Evolutionary conservation across 1,139 yeast species (phyloP), one percentile per base, ranked within the genome.

Genomic region (Zygosaccharomyces pseudobailii): DNA sequence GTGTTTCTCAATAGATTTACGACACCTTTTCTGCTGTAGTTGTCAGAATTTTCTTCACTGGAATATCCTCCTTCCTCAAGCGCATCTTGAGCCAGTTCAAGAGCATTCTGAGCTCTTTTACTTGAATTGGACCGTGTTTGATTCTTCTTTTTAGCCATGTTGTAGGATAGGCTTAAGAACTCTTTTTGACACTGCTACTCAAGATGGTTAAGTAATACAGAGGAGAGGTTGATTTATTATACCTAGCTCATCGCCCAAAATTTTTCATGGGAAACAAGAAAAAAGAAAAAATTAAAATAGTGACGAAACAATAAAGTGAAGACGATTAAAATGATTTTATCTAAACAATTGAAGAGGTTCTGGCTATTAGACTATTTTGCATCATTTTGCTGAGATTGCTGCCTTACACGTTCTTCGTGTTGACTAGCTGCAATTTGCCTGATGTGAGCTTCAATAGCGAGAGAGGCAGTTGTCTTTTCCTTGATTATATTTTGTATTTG

Each of bases 401-500:
- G 30, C 10, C 40, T 65, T 36, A 40, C 32, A 19, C 42, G 46
- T 36, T 54, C 60, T 36, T 56, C 61, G 38, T 55, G 63, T 30
- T 50, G 61, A 38, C 42, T 52, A 30, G 59, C 44, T 4, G 63
- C 63, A 2, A 56, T 53, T 37, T 59, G 58, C 52, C 68, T 62
- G 7, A 65, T 56, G 44, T 59, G 63, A 32, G 52, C 52, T 40
- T 63, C 69, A 40, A 65, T 57, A 3, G 66, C 59, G 44, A 61
- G 22, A 2, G 68, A 58, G 2, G 66, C 57, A 43, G 61, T 63
- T 20, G 58, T 51, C 50, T 85, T 85, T 58, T 82, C 87, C 49
- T 76, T 76, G 53, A 92, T 81, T 32, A 92, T 84, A 34, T 76
- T 80, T 55, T 83, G 84, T 56, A 92, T 74, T 60, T 88, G 90